Base-by-base conservation (phyloP, 1,284 basidiomycete species). In the Ganoderma meredithae region DNA sequence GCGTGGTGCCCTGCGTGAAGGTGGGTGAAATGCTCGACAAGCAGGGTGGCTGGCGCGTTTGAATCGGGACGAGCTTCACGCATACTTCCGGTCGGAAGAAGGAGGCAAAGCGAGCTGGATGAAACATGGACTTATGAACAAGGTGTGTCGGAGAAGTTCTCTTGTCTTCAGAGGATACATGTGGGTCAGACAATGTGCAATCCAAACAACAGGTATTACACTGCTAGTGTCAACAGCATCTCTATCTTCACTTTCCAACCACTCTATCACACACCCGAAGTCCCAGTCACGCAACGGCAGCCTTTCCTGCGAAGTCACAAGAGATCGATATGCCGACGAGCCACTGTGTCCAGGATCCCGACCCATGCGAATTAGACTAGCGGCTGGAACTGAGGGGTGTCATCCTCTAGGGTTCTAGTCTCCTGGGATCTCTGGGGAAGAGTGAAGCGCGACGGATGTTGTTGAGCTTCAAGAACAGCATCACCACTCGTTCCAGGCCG, bases 361-460 rank as follows among this genome's bases (percentile, higher is more conserved):
- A 8, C 55, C 55, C 55, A 9, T 33, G 10, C 33, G 33, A 39
- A 12, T 17, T 4, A 39, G 55, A 19, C 19, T 9, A 33, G 39
- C 55, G 19, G 8, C 31, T 55, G 22, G 43, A 44, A 25, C 39
- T 49, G 60, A 62, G 31, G 25, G 55, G 19, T 39, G 55, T 10
- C 39, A 22, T 40, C 25, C 88, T 44, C 81, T 80, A 93, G 62
- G 92, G 92, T 73, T 93, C 91, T 69, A 94, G 81, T 68, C 92
- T 85, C 81, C 92, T 94, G 69, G 96, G 96, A 83, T 97, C 96
- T 77, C 96, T 90, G 33, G 98, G 98, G 91, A 99, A 99, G 79
- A 99, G 82, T 61, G 93, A 95, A 27, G 96, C 96, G 63, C 96
- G 86, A 68, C 97, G 89, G 77, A 99, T 98, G 85, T 99, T 99